phyloP scores from a whole-genome alignment of 768 basidiomycete species.

The Solioccasus polychromus region DNA sequence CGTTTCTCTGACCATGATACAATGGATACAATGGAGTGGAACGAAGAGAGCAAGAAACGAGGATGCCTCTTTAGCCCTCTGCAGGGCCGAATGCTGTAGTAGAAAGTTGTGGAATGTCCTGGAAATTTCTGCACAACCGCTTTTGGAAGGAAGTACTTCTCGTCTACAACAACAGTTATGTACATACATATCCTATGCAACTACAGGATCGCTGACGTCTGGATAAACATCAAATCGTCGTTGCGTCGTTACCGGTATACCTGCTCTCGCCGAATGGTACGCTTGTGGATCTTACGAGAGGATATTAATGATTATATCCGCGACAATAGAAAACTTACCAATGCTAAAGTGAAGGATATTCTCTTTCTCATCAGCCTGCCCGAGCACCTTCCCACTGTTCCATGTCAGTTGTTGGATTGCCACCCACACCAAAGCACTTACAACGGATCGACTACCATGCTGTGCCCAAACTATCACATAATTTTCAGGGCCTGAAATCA shows the following conservation, averaged over 20 bases:
- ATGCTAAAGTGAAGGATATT: constrained; percentile 78
- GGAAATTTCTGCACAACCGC: constrained; percentile 24
- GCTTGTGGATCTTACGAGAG: constrained; percentile 55
- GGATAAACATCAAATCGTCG: constrained; percentile 90
- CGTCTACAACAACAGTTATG: neutral
- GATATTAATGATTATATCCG: neutral
- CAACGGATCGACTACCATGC: constrained; percentile 89
- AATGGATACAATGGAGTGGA: constrained; percentile 8
- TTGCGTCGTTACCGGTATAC: constrained; percentile 91
- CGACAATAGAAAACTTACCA: constrained; percentile 49
- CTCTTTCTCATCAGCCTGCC: constrained; percentile 73
- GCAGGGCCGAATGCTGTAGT: constrained; percentile 33
- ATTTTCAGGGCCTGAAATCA: neutral
- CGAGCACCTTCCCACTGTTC: constrained; percentile 68
- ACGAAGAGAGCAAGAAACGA: constrained; percentile 13
- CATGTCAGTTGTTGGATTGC: constrained; percentile 5
- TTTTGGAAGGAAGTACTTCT: constrained; percentile 26
- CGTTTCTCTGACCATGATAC: constrained; percentile 70
- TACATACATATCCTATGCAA: no score
- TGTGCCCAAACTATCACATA: constrained; percentile 77
- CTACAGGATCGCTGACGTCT: constrained; percentile 51
- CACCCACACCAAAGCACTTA: constrained; percentile 36
- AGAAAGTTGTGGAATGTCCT: constrained; percentile 34
- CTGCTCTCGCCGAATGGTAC: constrained; percentile 65
- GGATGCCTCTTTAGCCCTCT: constrained; percentile 22